A percentile compares a stretch with the other conserved stretches of the same genome.
Evolutionary conservation across 495 filamentous ascomycete species (phyloP).

Genomic region (Penicillium nucicola): DNA sequence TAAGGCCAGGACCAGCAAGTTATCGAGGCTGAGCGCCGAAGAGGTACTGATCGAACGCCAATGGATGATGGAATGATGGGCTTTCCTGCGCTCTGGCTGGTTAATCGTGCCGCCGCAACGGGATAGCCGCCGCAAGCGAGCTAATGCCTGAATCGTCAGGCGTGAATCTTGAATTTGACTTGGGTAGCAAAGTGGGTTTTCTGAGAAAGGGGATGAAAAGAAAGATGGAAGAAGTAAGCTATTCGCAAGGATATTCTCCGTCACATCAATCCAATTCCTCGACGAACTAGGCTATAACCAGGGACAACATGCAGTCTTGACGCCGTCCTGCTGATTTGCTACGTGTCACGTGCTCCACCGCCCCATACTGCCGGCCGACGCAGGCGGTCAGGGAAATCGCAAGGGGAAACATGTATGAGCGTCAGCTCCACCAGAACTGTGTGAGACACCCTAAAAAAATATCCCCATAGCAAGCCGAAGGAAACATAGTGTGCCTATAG

Average conservation of each 20-base stretch:
- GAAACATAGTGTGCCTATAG: neutral
- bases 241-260: no score
- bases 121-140: slow-evolving; percentile 48
- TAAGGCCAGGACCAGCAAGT: slow-evolving; percentile 5
- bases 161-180: neutral
- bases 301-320: neutral
- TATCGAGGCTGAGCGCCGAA: slow-evolving; percentile 11
- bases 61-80: slow-evolving; percentile 32
- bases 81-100: slow-evolving; percentile 45
- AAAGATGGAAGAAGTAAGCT: no score
- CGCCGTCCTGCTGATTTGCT: neutral
- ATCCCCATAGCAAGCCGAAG: slow-evolving; percentile 6
- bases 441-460: slow-evolving; percentile 28
- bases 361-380: slow-evolving; percentile 1
- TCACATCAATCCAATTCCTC: neutral
- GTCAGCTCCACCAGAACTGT: slow-evolving; percentile 11
- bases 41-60: slow-evolving; percentile 17
- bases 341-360: slow-evolving; percentile 8
- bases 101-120: slow-evolving; percentile 44
- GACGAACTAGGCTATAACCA: neutral
- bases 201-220: no score
- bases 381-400: slow-evolving; percentile 8
- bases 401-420: neutral
- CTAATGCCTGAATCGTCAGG: slow-evolving; percentile 25
- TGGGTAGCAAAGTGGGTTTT: no score